Evolutionary conservation across 306 rosid species (phyloP).

Genomic region (Cucurbita argyrosperma): DNA sequence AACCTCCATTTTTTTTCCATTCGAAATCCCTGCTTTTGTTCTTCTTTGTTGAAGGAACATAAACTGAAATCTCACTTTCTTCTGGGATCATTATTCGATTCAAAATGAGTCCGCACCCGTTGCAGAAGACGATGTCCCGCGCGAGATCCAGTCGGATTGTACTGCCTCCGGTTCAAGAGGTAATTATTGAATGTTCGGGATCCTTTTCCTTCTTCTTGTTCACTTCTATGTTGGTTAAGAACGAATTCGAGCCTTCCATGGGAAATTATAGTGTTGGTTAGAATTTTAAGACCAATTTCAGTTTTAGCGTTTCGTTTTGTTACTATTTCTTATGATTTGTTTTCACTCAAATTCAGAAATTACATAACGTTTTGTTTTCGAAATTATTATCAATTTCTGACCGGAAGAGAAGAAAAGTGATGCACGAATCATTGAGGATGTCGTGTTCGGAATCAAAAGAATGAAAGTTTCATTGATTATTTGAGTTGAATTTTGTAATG

Average conservation of each 20-base stretch:
- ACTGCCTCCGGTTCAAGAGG: slow-evolving; percentile 7
- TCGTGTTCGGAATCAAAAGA: neutral
- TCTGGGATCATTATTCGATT: neutral
- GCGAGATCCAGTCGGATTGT: slow-evolving; percentile 1
- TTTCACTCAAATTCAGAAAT: neutral
- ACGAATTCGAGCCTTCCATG: neutral
- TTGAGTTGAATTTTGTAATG: neutral
- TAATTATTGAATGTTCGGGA: neutral
- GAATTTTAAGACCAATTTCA: neutral
- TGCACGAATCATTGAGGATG: neutral
- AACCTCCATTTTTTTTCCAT: neutral
- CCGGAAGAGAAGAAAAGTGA: neutral
- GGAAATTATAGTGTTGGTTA: neutral
- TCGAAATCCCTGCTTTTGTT: neutral
- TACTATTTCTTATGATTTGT: neutral
- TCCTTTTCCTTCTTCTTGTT: neutral
- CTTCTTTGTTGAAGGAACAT: neutral
- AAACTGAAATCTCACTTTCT: neutral
- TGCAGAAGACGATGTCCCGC: slow-evolving; percentile 7
- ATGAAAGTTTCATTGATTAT: neutral
- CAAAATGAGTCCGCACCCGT: neutral
- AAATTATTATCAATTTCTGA: neutral
- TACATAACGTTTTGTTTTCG: neutral
- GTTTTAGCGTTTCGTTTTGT: neutral
- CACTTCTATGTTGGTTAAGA: neutral